Evolutionary conservation across 768 basidiomycete species (phyloP).

Genomic region (Russula virescens): DNA sequence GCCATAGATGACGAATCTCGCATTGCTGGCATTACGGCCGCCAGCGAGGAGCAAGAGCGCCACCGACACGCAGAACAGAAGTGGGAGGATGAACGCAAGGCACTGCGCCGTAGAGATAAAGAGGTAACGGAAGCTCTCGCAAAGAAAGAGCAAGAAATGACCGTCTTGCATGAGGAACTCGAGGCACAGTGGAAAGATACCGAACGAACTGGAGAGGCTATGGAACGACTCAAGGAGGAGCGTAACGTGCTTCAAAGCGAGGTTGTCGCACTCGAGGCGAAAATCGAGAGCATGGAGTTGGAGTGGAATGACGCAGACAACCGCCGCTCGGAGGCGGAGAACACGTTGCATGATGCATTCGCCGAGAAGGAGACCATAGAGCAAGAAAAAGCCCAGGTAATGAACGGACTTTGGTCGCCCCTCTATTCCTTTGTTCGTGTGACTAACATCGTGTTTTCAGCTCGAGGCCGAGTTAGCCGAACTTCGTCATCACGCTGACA

Average conservation of each 20-base stretch:
- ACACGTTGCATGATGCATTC: conserved; percentile 49
- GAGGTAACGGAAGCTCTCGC: conserved; percentile 35
- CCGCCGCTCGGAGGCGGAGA: conserved; percentile 49
- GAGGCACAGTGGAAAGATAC: conserved; percentile 69
- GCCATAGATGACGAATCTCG: conserved; percentile 36
- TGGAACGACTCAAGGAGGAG: conserved; percentile 34
- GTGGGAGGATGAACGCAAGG: conserved; percentile 47
- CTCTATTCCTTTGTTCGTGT: background rate
- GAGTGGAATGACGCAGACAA: conserved; percentile 56
- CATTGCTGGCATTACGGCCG: conserved; percentile 29
- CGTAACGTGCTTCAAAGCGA: conserved; percentile 29
- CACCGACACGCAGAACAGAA: conserved; percentile 38
- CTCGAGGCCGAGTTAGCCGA: conserved; percentile 48
- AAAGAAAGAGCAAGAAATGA: conserved; percentile 30
- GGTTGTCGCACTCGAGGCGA: conserved; percentile 27
- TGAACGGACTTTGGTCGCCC: background rate
- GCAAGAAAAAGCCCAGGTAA: conserved; percentile 27
- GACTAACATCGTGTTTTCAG: conserved; percentile 30
- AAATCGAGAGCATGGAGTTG: conserved; percentile 40
- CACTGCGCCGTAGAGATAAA: conserved; percentile 37
- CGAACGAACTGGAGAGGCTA: conserved; percentile 47
- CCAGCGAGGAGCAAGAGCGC: conserved; percentile 35
- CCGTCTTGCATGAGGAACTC: conserved; percentile 51
- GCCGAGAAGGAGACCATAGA: conserved; percentile 48
- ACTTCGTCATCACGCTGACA: conserved; percentile 47